Base-by-base conservation (phyloP, 2,329 filamentous ascomycete genomes). In the Botryotinia globosa region DNA sequence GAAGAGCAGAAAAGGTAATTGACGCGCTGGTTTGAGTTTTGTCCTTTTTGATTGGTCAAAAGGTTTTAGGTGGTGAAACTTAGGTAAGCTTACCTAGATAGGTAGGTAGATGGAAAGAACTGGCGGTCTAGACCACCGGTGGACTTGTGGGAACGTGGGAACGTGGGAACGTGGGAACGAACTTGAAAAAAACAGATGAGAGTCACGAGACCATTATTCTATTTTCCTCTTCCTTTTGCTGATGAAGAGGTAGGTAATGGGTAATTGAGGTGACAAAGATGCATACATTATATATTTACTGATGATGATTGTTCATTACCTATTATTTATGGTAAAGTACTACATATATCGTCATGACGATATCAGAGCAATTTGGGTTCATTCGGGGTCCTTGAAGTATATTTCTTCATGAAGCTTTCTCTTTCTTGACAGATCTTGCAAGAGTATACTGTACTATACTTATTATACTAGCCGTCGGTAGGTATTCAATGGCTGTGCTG, bases 21-120 rank as follows among this genome's bases (percentile, higher is more conserved):
- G 61, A 44, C 48, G 59, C 69, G 69, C 61, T 71, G 48, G 34
- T 71, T 66, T n/a, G 25, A 32, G 45, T 22, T 29, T 70, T 37
- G 18, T 12, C 0, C 25, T 16, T n/a, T 71, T 44, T 44, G 51
- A 56, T 56, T 56, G 51, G 51, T 29, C 4, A 1, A 18, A 18
- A 6, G n/a, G n/a, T 18, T 18, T 56, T 8, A 56, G n/a, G 51
- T 18, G 4, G n/a, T 56, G 51, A 56, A 18, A 29, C 51, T 56
- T 56, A 56, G 51, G 51, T 56, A 56, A 56, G n/a, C 51, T 7
- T 29, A 7, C 51, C 14, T 29, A 7, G 3, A 3, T 29, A 32
- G 3, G 7, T 29, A 32, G 3, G 7, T 29, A 29, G 14, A 54
- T 2, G 3, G 51, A 1, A n/a, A 3, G 48, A 4, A n/a, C 48